A percentile compares a stretch with the other conserved stretches of the same genome.
Evolutionary conservation across 768 basidiomycete genomes (phyloP).

Genomic region (Leccinum barrowsii): DNA sequence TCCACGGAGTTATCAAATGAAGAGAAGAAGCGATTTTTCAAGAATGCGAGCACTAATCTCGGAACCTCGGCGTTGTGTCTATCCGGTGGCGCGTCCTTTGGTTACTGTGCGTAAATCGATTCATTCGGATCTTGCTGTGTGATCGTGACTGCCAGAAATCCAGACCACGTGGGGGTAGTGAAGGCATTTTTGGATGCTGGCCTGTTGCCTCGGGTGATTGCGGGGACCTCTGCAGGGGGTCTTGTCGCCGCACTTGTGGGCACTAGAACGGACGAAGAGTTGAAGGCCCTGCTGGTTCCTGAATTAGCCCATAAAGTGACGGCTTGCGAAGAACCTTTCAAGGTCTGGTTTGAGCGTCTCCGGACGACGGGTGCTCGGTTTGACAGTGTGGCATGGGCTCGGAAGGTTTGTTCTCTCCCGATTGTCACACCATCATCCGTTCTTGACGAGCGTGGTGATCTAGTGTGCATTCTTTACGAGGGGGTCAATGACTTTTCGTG

Average conservation of each 20-base stretch:
- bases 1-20: constrained; percentile 71
- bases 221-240: constrained; percentile 93
- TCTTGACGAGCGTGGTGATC: not conserved
- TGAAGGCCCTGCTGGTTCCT: constrained; percentile 73
- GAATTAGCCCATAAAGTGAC: constrained; percentile 80
- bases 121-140: not conserved
- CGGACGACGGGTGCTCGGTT: constrained; percentile 93
- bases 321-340: constrained; percentile 75
- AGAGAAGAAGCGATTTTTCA: constrained; percentile 92
- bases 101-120: constrained; percentile 66
- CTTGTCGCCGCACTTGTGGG: constrained; percentile 74
- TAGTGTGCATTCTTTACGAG: constrained; percentile 87
- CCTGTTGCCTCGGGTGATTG: constrained; percentile 86
- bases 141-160: not conserved
- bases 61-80: constrained; percentile 91
- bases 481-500: constrained; percentile 92
- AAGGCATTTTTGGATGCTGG: constrained; percentile 87
- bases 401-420: constrained; percentile 54
- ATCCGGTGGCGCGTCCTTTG: constrained; percentile 94
- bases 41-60: constrained; percentile 81
- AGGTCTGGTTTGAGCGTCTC: constrained; percentile 67
- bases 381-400: constrained; percentile 85
- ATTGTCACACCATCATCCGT: not conserved
- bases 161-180: constrained; percentile 88
- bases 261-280: constrained; percentile 85